phyloP scores from a whole-genome alignment of 768 basidiomycete genomes.

The Calocera cornea region DNA sequence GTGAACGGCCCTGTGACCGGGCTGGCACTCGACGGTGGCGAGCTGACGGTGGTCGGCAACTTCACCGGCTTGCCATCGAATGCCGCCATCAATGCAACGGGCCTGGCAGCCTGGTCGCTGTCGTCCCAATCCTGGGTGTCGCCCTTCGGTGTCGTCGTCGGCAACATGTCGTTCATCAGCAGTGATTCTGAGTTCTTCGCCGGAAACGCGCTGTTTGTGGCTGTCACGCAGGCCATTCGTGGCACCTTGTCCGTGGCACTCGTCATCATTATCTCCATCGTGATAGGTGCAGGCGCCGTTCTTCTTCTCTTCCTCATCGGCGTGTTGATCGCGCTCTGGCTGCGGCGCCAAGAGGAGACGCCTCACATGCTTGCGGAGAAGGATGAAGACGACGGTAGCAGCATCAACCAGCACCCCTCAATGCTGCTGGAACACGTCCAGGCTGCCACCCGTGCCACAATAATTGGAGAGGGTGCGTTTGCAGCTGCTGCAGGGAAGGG shows the following conservation, averaged over 20 bases:
- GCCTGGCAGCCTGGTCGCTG: conserved; percentile 67
- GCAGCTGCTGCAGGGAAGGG: conserved; percentile 10
- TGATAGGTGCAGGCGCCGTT: conserved; percentile 86
- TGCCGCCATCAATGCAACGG: conserved; percentile 31
- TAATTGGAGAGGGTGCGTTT: conserved; percentile 38
- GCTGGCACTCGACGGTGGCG: conserved; percentile 37
- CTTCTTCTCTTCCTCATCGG: conserved; percentile 76
- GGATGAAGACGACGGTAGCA: conserved; percentile 57
- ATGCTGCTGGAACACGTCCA: conserved; percentile 84
- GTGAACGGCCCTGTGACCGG: conserved; percentile 61
- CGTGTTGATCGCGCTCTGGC: conserved; percentile 65
- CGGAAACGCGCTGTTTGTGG: conserved; percentile 41
- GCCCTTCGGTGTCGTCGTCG: conserved; percentile 58
- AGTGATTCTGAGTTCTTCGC: conserved; percentile 46
- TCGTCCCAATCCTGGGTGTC: conserved; percentile 50
- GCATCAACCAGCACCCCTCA: conserved; percentile 65
- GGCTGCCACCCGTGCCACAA: conserved; percentile 73
- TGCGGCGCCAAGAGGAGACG: conserved; percentile 49
- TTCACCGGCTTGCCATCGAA: conserved; percentile 41
- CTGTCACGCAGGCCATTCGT: conserved; percentile 32
- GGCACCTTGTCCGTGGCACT: conserved; percentile 42
- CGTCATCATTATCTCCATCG: conserved; percentile 93
- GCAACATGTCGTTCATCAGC: conserved; percentile 53
- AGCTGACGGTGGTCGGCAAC: conserved; percentile 58
- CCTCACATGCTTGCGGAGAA: conserved; percentile 42